Percentiles rank a stretch among this genome's conserved stretches.
Conservation (phyloP, 768 basidiomycete species). For the Podaxis sp. region DNA sequence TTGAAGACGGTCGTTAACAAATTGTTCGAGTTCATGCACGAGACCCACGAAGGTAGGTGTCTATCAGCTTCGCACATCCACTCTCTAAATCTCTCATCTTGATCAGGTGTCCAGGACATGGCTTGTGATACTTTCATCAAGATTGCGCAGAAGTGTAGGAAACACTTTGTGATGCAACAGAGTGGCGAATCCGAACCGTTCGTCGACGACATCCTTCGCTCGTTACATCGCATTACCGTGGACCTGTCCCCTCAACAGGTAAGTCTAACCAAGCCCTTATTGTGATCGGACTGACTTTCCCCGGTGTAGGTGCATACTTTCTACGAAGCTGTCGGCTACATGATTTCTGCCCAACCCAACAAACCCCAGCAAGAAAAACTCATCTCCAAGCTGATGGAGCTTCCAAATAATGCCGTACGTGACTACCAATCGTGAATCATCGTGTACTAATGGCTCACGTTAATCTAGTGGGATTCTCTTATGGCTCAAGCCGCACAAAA, state of each 20-base stretch:
- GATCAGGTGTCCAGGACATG: slow-evolving; percentile 96
- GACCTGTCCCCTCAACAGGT: slow-evolving; percentile 91
- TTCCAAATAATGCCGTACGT: slow-evolving; percentile 93
- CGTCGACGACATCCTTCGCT: slow-evolving; percentile 93
- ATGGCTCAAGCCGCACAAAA: slow-evolving; percentile 95
- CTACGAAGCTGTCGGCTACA: slow-evolving; percentile 98
- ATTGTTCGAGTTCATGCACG: slow-evolving; percentile 99
- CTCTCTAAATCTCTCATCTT: slow-evolving; percentile 1
- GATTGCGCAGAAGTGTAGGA: slow-evolving; percentile 96
- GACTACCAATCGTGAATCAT: not conserved
- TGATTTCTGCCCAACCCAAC: slow-evolving; percentile 99
- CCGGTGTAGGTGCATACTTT: slow-evolving; percentile 81
- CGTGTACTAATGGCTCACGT: slow-evolving; percentile 4
- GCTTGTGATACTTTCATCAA: slow-evolving; percentile 99
- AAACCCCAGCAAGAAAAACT: slow-evolving; percentile 95
- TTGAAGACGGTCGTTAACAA: slow-evolving; percentile 99
- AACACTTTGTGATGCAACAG: slow-evolving; percentile 99
- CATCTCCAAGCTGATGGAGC: slow-evolving; percentile 93
- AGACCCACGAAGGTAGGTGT: slow-evolving; percentile 88
- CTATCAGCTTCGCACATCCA: not conserved
- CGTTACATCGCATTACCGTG: slow-evolving; percentile 90
- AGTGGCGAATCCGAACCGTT: slow-evolving; percentile 97
- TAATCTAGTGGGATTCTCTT: slow-evolving; percentile 85
- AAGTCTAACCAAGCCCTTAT: slow-evolving; percentile 11
- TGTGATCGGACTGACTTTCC: slow-evolving; percentile 21